Base-by-base conservation (phyloP, 768 basidiomycete genomes). In the Cystobasidium onofrii region DNA sequence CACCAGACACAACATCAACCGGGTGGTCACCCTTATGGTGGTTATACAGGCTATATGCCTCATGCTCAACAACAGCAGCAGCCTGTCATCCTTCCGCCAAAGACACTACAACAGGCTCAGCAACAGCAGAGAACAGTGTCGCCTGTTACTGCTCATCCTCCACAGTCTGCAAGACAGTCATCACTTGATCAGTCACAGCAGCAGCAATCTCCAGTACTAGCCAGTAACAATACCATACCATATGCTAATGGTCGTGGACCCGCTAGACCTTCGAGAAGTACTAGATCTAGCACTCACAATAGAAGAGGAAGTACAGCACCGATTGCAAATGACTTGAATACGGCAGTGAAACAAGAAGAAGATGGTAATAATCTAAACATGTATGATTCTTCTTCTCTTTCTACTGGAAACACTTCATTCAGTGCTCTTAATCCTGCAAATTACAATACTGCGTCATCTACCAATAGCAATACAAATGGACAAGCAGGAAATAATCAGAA, bases 261-360 rank as follows among this genome's bases (percentile, higher is more conserved):
- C 3, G 34, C 63, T 64, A 64, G 43, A 39, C 23, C 34, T 27
- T 46, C 63, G 6, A 3, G 36, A 29, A 29, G 17, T 13, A 60
- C 57, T 15, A 25, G 57, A 23, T 36, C 33, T 64, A 39, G 25
- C 63, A 64, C 36, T 31, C 23, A 39, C 6, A 64, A 64, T 41
- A 64, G 63, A 46, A 64, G 36, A 64, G 43, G 63, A 64, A 46
- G 63, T 46, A 64, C 34, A 36, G 63, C 63, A 13, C 36, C 63
- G 39, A 39, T 39, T 15, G 39, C 39, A 6, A 39, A 39, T 41
- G 63, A 7, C n/a, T 10, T 17, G 9, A 20, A n/a, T 17, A 17
- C 46, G n/a, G n/a, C n/a, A 15, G 39, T 46, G 6, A 64, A 64
- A 23, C 27, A 39, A 46, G 63, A 64, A 23, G 43, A 64, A 27